Evolutionary conservation across 345 rosid species (phyloP).

Genomic region (Salix brachista): DNA sequence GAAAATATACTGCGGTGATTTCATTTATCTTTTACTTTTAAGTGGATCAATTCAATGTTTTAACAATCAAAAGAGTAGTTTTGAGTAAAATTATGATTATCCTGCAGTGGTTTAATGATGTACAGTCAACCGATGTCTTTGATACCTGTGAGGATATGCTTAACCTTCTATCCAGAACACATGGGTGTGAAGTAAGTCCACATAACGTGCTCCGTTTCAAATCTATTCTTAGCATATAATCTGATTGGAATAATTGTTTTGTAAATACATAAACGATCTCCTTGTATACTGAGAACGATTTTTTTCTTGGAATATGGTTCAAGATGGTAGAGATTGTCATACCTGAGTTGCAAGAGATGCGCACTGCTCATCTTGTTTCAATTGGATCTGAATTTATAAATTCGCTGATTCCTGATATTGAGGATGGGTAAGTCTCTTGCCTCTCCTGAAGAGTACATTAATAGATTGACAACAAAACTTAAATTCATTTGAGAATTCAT

Average conservation of each 20-base stretch:
- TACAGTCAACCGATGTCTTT: constrained; percentile 61
- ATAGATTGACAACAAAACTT: neutral
- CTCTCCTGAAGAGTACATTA: neutral
- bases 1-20: constrained; percentile 64
- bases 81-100: constrained; percentile 7
- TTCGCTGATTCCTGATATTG: constrained; percentile 50
- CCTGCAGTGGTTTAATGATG: constrained; percentile 91
- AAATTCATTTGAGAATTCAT: neutral
- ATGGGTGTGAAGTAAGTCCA: constrained; percentile 69
- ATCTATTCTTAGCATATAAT: neutral
- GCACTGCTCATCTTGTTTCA: constrained; percentile 65
- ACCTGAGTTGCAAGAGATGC: constrained; percentile 85
- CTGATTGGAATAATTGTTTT: neutral
- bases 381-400: constrained; percentile 53
- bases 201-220: too few relatives aligned
- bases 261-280: neutral
- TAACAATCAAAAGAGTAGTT: neutral
- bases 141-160: constrained; percentile 72
- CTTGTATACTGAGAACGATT: neutral
- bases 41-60: neutral
- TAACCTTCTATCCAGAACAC: constrained; percentile 47
- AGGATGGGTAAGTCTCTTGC: constrained; percentile 57
- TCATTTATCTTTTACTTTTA: constrained; percentile 17
- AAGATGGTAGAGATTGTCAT: constrained; percentile 72
- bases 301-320: constrained; percentile 12